Base-by-base conservation (phyloP, 179 eudicot genomes). In the Sideroxylon spinosum region DNA sequence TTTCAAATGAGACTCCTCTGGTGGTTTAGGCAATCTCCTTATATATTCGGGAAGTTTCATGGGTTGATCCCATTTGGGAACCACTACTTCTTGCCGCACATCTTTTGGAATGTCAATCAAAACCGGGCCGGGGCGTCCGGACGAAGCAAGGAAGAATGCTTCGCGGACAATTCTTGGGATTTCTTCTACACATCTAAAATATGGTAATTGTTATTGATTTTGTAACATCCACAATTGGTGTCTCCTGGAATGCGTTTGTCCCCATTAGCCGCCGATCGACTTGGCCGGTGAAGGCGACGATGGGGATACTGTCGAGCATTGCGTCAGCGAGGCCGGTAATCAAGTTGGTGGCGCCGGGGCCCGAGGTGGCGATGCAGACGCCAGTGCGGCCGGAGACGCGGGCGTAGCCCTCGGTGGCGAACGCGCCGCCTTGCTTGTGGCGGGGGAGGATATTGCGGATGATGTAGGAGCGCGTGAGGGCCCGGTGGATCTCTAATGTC, bases 351-450 rank as follows among this genome's bases (percentile, higher is more conserved):
- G 98, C 97, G 0, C 97, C 97, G 7, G 98, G 98, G 8, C 98
- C 98, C 0, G 97, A 95, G 2, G 97, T 95, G n/a, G 97, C 97
- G 29, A 95, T 95, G 61, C 98, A 95, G 17, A 95, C 95, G 0
- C 98, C 98, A 1, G 93, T 95, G 7, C 66, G 52, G 14, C 93
- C 93, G 5, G 92, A 81, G 65, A 97, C 93, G 9, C 97, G 94
- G 0, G 98, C 98, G 78, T 94, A 93, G 0, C 95, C 98, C 77
- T 91, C 97, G 3, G 98, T 97, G 1, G 97, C 92, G 69, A 94
- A 93, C 0, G 88, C 80, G 0, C 92, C 98, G 29, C 95, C 97
- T 57, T 95, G 97, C 70, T 95, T 95, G 76, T 93, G 97, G 25
- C 97, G 89, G 6, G 91, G 94, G n/a, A 95, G 92, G 64, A 91